Conservation (phyloP, 768 basidiomycete species). For the Russula brevipes region DNA sequence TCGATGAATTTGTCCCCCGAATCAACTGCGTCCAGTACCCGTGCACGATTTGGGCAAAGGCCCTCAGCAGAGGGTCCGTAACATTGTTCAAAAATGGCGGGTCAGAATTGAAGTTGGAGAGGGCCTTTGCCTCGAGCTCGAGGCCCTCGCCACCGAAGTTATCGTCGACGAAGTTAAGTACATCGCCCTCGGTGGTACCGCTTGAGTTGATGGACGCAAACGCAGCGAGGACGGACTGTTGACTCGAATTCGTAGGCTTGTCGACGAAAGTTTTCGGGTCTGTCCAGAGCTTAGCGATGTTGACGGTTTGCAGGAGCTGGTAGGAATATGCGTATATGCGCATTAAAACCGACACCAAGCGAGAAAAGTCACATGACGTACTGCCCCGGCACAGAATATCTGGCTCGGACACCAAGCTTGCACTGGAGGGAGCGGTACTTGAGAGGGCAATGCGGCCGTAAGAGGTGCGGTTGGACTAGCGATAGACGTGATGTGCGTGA, state of each 20-base stretch:
- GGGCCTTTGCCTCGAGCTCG: constrained; percentile 60
- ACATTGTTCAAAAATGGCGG: constrained; percentile 72
- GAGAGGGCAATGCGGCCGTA: constrained; percentile 54
- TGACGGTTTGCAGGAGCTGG: constrained; percentile 80
- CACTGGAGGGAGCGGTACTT: constrained; percentile 55
- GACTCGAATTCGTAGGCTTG: constrained; percentile 68
- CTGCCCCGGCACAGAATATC: constrained; percentile 77
- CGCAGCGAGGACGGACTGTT: constrained; percentile 63
- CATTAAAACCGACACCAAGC: neutral
- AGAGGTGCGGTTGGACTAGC: constrained; percentile 59
- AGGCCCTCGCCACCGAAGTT: constrained; percentile 83
- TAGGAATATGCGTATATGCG: constrained; percentile 10
- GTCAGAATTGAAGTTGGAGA: constrained; percentile 55
- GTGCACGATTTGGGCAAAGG: constrained; percentile 76
- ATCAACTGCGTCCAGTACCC: constrained; percentile 81
- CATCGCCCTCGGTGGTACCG: constrained; percentile 52
- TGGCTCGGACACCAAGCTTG: constrained; percentile 74
- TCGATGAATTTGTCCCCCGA: constrained; percentile 63
- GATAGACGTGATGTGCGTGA: constrained; percentile 53
- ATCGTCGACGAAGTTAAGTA: constrained; percentile 64
- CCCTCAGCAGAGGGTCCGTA: constrained; percentile 59
- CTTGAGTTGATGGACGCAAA: constrained; percentile 45
- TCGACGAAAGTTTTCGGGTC: constrained; percentile 91
- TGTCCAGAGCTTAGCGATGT: constrained; percentile 64
- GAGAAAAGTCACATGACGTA: constrained; percentile 35